Base-by-base conservation (phyloP, 768 basidiomycete species). In the Podaxis carcinomalis region DNA sequence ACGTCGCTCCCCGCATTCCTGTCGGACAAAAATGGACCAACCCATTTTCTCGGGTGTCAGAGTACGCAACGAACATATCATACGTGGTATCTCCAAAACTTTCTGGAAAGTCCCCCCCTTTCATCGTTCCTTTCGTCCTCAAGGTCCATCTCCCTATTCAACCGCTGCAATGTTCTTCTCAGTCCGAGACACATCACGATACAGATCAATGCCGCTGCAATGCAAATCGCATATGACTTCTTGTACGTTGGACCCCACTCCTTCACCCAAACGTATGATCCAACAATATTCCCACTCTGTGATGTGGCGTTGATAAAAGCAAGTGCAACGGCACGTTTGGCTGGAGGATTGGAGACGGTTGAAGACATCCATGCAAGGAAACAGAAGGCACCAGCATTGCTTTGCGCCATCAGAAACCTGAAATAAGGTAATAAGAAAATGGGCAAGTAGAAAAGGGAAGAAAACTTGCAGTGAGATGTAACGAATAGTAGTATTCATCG, bases 271-370 rank as follows among this genome's bases (percentile, higher is more conserved):
- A 84, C 74, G 67, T 89, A 95, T 78, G 92, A 87, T 63, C 93
- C 93, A 44, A 85, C 75, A 47, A 96, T 80, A 74, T 95, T 95
- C 0, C 94, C 94, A 3, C 92, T 78, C 68, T 92, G 87, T 6
- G 88, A 88, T 68, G 92, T 84, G 46, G 87, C 84, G 71, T 95
- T 93, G 67, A 94, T 83, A 63, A 91, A 74, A 1, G 92, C 93
- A 51, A 96, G 78, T 11, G 88, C 88, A n/a, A 94, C 88, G 2
- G 93, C 90, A 4, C 93, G 86, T 73, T 95, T 95, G n/a, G 88
- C 85, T 4, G 92, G 81, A 25, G 93, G 87, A n/a, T 84, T 70
- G 7, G 78, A 69, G 16, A 83, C 75, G 19, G 80, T 76, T 32
- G 77, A 76, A 59, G 79, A 80, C 9, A 78, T 75, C 82, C 82